Percentiles rank a stretch among this genome's conserved stretches.
These are phyloP conservation scores for Exserohilum rostratum DNA, from an alignment of 2,329 filamentous ascomycete species.

Conservation along the genomic window DNA sequence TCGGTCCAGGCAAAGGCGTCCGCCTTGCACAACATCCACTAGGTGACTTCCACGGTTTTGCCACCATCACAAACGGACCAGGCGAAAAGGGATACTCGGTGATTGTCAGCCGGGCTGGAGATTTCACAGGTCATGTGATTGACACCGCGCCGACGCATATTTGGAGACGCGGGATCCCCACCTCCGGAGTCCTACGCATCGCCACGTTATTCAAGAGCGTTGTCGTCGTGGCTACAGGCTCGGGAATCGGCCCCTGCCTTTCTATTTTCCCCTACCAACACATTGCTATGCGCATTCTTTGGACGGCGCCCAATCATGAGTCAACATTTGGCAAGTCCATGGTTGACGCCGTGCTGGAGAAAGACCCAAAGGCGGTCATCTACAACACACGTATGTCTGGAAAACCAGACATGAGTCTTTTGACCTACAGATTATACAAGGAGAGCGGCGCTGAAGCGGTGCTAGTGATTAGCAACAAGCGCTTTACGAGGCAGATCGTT, in stretches of 20 bases:
- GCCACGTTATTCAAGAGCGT: conserved; percentile 45
- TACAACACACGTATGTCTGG: conserved; percentile 69
- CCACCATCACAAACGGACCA: conserved; percentile 45
- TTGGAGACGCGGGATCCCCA: conserved; percentile 47
- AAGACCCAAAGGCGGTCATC: conserved; percentile 69
- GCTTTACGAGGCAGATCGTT: conserved; percentile 70
- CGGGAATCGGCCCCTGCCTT: conserved; percentile 52
- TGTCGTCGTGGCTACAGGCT: conserved; percentile 48
- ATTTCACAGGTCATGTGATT: conserved; percentile 47
- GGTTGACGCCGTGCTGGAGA: conserved; percentile 62
- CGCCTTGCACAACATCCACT: conserved; percentile 43
- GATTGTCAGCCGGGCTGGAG: conserved; percentile 47
- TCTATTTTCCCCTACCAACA: conserved; percentile 57
- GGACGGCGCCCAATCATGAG: conserved; percentile 70
- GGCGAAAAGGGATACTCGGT: conserved; percentile 40
- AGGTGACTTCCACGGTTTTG: conserved; percentile 49
- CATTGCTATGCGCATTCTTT: conserved; percentile 68
- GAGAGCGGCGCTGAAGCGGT: conserved; percentile 68
- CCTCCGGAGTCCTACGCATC: conserved; percentile 46
- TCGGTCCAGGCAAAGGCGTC: conserved; percentile 41
- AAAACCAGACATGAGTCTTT: conserved; percentile 66
- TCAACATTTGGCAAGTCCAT: conserved; percentile 69
- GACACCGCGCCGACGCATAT: conserved; percentile 41
- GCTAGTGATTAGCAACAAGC: conserved; percentile 74
- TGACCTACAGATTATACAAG: conserved; percentile 61